Conservation (phyloP, 2,329 filamentous ascomycete genomes). For the Paradendryphiella salina region DNA sequence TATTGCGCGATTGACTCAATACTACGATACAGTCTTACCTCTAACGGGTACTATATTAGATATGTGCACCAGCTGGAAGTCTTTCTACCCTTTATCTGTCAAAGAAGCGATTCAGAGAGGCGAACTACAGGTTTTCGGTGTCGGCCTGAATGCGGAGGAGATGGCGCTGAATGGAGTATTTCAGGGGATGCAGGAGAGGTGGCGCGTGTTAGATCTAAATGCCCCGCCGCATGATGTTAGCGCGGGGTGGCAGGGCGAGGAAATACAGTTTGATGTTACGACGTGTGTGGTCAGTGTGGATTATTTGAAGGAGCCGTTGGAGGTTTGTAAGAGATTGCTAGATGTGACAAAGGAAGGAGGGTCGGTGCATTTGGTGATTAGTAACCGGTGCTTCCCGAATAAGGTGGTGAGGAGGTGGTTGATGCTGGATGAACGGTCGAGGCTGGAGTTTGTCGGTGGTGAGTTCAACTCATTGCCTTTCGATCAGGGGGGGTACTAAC, state of each 20-base stretch:
- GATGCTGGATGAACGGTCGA: constrained; percentile 50
- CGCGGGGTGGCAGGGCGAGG: constrained; percentile 11
- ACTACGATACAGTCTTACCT: constrained; percentile 54
- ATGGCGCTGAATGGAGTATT: constrained; percentile 48
- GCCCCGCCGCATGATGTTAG: constrained; percentile 37
- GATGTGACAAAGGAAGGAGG: constrained; percentile 50
- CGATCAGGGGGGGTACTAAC: background rate
- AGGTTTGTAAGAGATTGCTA: constrained; percentile 51
- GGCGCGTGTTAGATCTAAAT: constrained; percentile 52
- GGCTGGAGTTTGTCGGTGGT: constrained; percentile 55
- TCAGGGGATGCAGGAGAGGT: constrained; percentile 29
- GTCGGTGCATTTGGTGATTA: constrained; percentile 55
- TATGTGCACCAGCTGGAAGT: constrained; percentile 57
- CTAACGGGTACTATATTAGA: constrained; percentile 52
- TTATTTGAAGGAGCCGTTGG: constrained; percentile 54
- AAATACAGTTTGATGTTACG: constrained; percentile 47
- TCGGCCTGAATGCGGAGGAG: constrained; percentile 55
- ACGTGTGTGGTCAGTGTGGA: constrained; percentile 59
- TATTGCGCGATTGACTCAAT: constrained; percentile 50
- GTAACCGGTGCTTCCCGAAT: constrained; percentile 58
- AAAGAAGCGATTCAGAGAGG: constrained; percentile 38
- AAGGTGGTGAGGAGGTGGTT: constrained; percentile 58
- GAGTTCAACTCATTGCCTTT: background rate
- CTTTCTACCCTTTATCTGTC: constrained; percentile 48
- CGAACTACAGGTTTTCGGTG: constrained; percentile 50